phyloP scores from a whole-genome alignment of 768 basidiomycete genomes.

The Russula dissimulans region DNA sequence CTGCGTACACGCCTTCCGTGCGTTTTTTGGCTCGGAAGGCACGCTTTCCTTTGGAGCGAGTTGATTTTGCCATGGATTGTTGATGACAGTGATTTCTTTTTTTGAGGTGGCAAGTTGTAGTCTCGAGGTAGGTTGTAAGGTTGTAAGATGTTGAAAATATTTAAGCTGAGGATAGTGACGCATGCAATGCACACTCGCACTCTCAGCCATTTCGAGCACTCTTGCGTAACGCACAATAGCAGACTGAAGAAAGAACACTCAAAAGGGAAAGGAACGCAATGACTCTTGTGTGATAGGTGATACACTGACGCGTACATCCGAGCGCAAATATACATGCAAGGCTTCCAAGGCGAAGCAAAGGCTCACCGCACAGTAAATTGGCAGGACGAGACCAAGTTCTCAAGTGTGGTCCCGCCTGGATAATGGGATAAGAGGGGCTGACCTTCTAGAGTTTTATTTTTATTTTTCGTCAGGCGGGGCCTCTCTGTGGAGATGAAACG shows the following conservation, averaged over 20 bases:
- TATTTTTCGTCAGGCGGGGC: slow-evolving; percentile 12
- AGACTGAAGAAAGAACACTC: neutral
- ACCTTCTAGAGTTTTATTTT: neutral
- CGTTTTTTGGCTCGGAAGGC: slow-evolving; percentile 71
- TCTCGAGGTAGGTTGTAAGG: neutral
- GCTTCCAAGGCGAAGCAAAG: neutral
- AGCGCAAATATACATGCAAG: slow-evolving; percentile 4
- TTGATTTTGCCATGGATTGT: slow-evolving; percentile 64
- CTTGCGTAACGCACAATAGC: neutral
- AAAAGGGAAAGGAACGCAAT: neutral
- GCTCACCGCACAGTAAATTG: neutral
- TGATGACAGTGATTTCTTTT: neutral
- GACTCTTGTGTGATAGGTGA: neutral
- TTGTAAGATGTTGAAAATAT: neutral
- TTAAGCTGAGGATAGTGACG: neutral
- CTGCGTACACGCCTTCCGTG: slow-evolving; percentile 65
- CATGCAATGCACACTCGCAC: neutral
- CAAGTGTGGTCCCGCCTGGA: neutral
- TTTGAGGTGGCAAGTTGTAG: neutral
- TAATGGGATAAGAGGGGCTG: neutral
- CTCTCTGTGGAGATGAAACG: slow-evolving; percentile 14
- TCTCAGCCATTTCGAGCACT: neutral
- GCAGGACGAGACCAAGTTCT: neutral
- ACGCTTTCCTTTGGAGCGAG: slow-evolving; percentile 75
- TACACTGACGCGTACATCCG: slow-evolving; percentile 2